phyloP scores from a whole-genome alignment of 257 asterid genomes.

The Asclepias syriaca region DNA sequence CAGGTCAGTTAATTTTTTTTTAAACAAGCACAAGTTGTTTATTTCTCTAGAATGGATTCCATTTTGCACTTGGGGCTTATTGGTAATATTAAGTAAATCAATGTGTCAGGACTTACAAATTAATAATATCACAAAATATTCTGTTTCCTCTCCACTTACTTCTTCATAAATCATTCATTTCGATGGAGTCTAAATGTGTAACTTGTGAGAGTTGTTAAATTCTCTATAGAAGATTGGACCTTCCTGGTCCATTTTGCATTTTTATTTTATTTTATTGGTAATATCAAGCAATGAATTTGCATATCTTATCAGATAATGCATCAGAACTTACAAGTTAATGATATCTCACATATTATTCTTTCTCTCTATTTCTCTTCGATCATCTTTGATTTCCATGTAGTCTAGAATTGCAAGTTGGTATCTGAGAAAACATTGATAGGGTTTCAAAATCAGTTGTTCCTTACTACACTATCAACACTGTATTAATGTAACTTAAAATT shows the following conservation, averaged over 20 bases:
- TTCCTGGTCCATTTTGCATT: constrained; percentile 5
- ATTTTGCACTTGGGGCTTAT: background rate
- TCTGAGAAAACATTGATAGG: background rate
- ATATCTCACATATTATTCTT: background rate
- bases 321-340: background rate
- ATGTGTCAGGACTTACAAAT: no score
- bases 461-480: no score
- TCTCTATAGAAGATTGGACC: background rate
- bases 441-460: background rate
- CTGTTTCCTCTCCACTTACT: no score
- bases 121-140: no score
- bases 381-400: background rate
- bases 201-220: constrained; percentile 6
- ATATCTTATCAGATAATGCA: background rate
- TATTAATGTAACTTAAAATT: no score
- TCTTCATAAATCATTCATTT: no score
- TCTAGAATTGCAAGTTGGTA: background rate
- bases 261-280: background rate
- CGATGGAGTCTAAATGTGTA: no score
- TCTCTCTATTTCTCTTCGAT: background rate
- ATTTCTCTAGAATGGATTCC: background rate
- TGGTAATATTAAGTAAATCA: background rate
- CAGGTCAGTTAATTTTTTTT: constrained; percentile 39
- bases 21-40: constrained; percentile 6
- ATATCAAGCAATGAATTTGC: background rate